phyloP scores from a whole-genome alignment of 179 eudicot species.

The Patellifolia procumbens region DNA sequence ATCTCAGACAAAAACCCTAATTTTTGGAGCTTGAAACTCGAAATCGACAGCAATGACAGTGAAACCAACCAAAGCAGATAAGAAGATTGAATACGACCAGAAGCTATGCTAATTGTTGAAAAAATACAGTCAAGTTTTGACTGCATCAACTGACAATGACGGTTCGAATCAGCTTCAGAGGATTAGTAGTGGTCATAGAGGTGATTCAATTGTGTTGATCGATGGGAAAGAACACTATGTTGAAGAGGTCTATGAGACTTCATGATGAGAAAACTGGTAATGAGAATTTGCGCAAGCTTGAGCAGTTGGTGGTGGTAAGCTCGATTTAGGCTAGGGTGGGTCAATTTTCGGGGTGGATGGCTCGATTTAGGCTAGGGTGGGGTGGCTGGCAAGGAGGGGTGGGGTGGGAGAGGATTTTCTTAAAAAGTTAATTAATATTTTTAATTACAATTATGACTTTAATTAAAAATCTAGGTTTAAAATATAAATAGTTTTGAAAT shows the following conservation, averaged over 20 bases:
- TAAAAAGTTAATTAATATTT: no score
- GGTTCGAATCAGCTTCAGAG: slow-evolving; percentile 76
- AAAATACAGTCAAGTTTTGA: slow-evolving; percentile 61
- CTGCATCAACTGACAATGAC: slow-evolving; percentile 74
- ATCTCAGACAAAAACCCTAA: not conserved
- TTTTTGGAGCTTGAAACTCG: no score
- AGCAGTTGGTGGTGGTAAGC: slow-evolving; percentile 66
- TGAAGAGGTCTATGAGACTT: slow-evolving; percentile 69
- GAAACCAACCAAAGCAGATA: slow-evolving; percentile 66
- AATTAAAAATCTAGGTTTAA: no score
- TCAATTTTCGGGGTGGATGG: no score
- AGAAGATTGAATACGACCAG: slow-evolving; percentile 68
- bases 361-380: no score
- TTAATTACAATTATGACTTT: no score
- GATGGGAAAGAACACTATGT: slow-evolving; percentile 98
- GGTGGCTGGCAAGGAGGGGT: no score
- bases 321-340: no score
- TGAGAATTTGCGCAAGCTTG: slow-evolving; percentile 46
- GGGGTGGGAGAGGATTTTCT: no score
- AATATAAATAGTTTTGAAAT: no score
- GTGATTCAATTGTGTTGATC: slow-evolving; percentile 67
- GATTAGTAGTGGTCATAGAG: slow-evolving; percentile 65
- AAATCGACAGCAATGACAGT: slow-evolving; percentile 44
- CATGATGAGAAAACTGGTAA: slow-evolving; percentile 83
- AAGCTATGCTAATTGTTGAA: slow-evolving; percentile 73